A percentile compares a stretch with the other conserved stretches of the same genome.
Conservation (phyloP, 1,139 yeast genomes). For the Debaryomyces coudertii region DNA sequence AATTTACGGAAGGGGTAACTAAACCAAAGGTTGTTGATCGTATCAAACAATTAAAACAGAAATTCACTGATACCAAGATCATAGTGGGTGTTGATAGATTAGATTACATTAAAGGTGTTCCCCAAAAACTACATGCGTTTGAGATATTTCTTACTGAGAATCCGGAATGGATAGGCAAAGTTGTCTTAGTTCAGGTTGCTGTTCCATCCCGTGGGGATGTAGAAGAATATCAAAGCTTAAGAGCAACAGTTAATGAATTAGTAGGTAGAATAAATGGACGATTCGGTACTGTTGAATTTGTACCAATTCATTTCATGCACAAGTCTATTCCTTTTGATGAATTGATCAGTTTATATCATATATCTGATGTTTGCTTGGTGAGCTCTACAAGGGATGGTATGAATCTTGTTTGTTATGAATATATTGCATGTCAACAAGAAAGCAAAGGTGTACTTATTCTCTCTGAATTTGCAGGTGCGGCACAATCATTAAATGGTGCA, state of each 20-base stretch:
- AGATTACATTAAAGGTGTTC: constrained; percentile 96
- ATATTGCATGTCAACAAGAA: constrained; percentile 91
- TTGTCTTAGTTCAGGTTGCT: constrained; percentile 93
- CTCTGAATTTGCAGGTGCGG: constrained; percentile 99
- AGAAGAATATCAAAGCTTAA: constrained; percentile 91
- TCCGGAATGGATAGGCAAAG: constrained; percentile 98
- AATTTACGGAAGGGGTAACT: constrained; percentile 78
- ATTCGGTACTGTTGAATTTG: constrained; percentile 96
- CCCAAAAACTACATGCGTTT: constrained; percentile 94
- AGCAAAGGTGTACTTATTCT: constrained; percentile 84
- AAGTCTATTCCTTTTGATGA: constrained; percentile 90
- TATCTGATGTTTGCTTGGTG: constrained; percentile 89
- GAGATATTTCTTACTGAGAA: constrained; percentile 89
- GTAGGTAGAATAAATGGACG: constrained; percentile 97
- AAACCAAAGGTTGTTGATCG: constrained; percentile 65
- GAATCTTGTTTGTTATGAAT: constrained; percentile 95
- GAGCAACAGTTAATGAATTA: constrained; percentile 93
- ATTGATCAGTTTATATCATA: constrained; percentile 80
- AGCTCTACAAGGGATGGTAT: constrained; percentile 97
- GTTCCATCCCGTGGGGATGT: constrained; percentile 98
- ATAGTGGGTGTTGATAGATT: constrained; percentile 95
- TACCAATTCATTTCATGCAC: constrained; percentile 96
- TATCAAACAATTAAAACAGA: constrained; percentile 60
- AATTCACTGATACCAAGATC: constrained; percentile 72
- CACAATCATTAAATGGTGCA: constrained; percentile 93